Base-by-base conservation (phyloP, 2,329 filamentous ascomycete genomes). In the Zasmidium cellare region DNA sequence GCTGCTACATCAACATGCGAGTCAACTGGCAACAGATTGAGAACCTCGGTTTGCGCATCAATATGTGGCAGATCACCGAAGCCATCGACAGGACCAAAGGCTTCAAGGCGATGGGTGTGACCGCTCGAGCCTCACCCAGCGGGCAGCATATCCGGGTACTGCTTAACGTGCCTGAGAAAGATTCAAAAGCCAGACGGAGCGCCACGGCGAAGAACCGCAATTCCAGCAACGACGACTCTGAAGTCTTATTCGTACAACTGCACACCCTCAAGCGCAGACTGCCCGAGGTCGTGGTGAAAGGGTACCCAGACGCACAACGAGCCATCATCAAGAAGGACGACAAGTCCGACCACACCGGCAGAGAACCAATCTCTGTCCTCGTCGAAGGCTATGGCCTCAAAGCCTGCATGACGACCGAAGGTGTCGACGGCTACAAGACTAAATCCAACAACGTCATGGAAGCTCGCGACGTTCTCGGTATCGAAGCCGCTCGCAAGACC, bases 361-460 rank as follows among this genome's bases (percentile, higher is more conserved):
- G 73, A 41, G 78, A 80, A 62, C 77, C 79, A 57, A 75, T 78
- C 57, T 71, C 72, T 46, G 81, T 97, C 0, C 78, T 88, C 12
- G 94, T 99, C 2, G 94, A 97, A 82, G 94, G 94, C 1, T 97
- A 99, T 74, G 94, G 94, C 0, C 80, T 99, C 51, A 85, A 86
- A 46, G 84, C 86, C 25, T 97, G 92, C 77, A 96, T 99, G 88
- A 96, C 87, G 9, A 99, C 94, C 0, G 89, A 92, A 61, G 94
- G 94, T 62, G 90, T 99, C 3, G 82, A 96, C 56, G 92, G 92
- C 56, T 87, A 85, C 19, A 80, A 83, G 65, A 89, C 87, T 2
- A 83, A 82, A 9, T 88, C 89, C 61, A 99, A 99, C 79, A 91
- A 87, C 69, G 87, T 99, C 65, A 91, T 97, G 84, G 94, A 99